Evolutionary conservation across 257 asterid genomes (phyloP).

Genomic region (Anisodus tanguticus): DNA sequence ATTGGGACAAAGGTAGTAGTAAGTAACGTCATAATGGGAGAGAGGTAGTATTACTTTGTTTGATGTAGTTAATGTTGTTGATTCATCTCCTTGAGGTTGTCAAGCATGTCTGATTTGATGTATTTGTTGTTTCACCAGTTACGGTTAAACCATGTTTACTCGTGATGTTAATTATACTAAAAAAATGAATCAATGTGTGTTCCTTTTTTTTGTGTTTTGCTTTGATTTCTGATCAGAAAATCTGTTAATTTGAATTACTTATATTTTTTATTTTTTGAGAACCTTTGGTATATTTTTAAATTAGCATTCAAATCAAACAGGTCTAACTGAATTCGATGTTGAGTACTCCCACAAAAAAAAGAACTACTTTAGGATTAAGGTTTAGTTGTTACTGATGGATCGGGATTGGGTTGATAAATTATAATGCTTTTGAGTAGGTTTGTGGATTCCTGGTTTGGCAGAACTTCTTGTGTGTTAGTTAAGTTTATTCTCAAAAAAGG

Average conservation of each 20-base stretch:
- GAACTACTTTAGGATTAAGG: not conserved
- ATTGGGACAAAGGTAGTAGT: too few relatives aligned
- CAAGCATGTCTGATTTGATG: not conserved
- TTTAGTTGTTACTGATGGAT: not conserved
- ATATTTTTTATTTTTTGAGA: not conserved
- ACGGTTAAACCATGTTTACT: not conserved
- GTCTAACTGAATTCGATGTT: not conserved
- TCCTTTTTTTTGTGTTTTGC: not conserved
- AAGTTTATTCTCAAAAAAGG: too few relatives aligned
- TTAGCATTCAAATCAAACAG: not conserved
- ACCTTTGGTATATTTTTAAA: not conserved
- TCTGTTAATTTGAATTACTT: not conserved
- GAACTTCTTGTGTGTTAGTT: too few relatives aligned
- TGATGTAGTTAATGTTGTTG: not conserved
- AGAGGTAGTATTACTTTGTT: not conserved
- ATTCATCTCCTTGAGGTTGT: not conserved
- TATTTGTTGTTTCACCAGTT: not conserved
- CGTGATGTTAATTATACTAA: not conserved
- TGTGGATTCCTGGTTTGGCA: not conserved
- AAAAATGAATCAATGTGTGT: too few relatives aligned
- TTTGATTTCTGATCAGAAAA: not conserved
- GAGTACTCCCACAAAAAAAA: not conserved
- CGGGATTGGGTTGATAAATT: not conserved
- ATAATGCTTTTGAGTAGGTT: not conserved
- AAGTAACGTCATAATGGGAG: not conserved